Conservation (phyloP, 345 rosid species). For the Hirschfeldia incana region DNA sequence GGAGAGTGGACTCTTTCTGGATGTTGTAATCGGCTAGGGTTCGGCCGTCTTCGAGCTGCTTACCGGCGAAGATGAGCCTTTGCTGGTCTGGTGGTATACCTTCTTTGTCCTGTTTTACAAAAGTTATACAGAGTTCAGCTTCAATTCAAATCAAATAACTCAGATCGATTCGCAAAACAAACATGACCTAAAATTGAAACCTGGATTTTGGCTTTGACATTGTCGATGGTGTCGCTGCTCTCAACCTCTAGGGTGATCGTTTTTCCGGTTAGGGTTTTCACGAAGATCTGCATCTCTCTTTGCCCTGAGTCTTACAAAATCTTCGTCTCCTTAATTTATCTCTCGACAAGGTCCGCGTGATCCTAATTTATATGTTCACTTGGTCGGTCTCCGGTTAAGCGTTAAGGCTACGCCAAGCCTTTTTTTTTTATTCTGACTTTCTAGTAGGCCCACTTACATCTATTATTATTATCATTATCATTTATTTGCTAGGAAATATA, state of each 20-base stretch:
- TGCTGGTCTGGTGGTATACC: conserved; percentile 98
- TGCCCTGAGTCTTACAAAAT: not conserved
- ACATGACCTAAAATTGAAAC: conserved; percentile 21
- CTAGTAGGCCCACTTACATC: not conserved
- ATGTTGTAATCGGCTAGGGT: conserved; percentile 90
- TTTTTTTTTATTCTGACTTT: not conserved
- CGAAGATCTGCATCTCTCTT: conserved; percentile 56
- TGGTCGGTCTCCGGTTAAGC: conserved; percentile 18
- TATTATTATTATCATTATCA: not conserved
- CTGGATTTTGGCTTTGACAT: conserved; percentile 64
- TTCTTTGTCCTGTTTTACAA: conserved; percentile 69
- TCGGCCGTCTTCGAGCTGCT: conserved; percentile 93
- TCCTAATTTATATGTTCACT: not conserved
- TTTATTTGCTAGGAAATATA: not conserved
- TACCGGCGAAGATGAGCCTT: conserved; percentile 91
- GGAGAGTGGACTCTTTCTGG: conserved; percentile 96
- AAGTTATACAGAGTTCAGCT: not conserved
- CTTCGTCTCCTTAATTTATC: not conserved
- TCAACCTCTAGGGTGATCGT: conserved; percentile 63
- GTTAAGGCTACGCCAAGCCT: conserved; percentile 30
- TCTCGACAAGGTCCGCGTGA: not conserved
- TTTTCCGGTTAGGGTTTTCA: conserved; percentile 61
- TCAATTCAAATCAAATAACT: not conserved
- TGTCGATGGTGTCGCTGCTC: conserved; percentile 58
- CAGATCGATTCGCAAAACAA: not conserved